Evolutionary conservation across 148 eudicot genomes (phyloP).

Genomic region (Vaccinium corymbosum): DNA sequence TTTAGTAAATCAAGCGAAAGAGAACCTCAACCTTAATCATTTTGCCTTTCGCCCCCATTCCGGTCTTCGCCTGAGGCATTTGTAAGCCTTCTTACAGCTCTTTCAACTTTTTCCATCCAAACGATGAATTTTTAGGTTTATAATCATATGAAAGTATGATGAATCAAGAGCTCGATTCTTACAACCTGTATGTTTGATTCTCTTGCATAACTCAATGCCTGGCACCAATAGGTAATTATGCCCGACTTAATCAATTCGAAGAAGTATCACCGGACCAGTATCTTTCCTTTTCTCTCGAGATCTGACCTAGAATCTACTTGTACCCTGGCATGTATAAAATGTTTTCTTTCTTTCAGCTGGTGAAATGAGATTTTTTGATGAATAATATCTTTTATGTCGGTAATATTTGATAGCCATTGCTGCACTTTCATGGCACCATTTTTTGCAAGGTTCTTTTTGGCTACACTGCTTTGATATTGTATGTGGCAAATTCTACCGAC

Average conservation of each 20-base stretch:
- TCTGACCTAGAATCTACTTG: background rate
- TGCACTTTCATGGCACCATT: background rate
- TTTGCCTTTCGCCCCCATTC: background rate
- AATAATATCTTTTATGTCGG: background rate
- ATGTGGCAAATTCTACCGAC: background rate
- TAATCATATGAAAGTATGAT: background rate
- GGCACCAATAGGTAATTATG: background rate
- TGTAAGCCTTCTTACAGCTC: background rate
- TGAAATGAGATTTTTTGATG: background rate
- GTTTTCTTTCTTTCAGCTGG: background rate
- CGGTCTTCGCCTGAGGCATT: background rate
- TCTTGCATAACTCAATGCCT: background rate
- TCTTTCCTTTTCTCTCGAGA: background rate
- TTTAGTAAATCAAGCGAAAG: background rate
- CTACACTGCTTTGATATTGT: background rate
- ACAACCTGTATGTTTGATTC: background rate
- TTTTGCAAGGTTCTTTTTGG: background rate
- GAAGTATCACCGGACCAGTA: background rate
- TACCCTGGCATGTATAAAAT: background rate
- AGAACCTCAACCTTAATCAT: background rate
- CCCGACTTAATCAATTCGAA: background rate
- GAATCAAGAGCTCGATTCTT: background rate
- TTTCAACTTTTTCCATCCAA: background rate
- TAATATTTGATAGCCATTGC: background rate
- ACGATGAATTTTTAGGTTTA: background rate